Percentiles rank a stretch among this genome's conserved stretches.
Conservation (phyloP, 2,329 filamentous ascomycete genomes). For the Penicillium sp. region DNA sequence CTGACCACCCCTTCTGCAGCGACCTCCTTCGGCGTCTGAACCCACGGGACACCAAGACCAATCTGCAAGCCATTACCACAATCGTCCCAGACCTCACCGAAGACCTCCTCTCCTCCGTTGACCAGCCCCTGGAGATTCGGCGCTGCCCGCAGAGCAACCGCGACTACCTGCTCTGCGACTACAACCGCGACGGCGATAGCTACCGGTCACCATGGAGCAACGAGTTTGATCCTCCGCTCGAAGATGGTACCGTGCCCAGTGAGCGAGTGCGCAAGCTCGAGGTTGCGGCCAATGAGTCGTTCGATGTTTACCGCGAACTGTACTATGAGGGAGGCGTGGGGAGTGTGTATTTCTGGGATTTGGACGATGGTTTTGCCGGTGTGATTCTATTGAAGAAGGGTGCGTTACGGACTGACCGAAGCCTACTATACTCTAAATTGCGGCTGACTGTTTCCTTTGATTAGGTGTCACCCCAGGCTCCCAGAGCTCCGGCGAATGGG, state of each 20-base stretch:
- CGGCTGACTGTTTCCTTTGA: constrained; percentile 6
- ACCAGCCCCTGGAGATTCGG: constrained; percentile 85
- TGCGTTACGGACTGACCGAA: constrained; percentile 38
- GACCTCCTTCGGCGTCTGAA: constrained; percentile 98
- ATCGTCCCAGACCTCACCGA: constrained; percentile 91
- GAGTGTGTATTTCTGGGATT: constrained; percentile 96
- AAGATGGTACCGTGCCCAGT: constrained; percentile 82
- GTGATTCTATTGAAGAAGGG: constrained; percentile 95
- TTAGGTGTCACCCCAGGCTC: constrained; percentile 63
- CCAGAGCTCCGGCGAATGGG: constrained; percentile 80
- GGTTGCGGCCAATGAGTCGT: constrained; percentile 88
- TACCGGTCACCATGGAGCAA: constrained; percentile 99
- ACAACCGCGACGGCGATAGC: constrained; percentile 97
- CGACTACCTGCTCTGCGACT: constrained; percentile 98
- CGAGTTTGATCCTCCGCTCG: constrained; percentile 89
- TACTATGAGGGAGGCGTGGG: constrained; percentile 92
- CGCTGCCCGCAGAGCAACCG: constrained; percentile 85
- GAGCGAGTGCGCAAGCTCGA: constrained; percentile 93
- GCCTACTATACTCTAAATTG: background rate
- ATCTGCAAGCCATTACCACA: constrained; percentile 83
- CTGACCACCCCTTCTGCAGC: constrained; percentile 49
- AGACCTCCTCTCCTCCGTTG: constrained; percentile 95
- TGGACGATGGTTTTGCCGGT: constrained; percentile 96
- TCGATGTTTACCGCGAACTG: constrained; percentile 93
- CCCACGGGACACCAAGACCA: constrained; percentile 82